Percentiles rank a stretch among this genome's conserved stretches.
These are phyloP conservation scores for Suillus discolor DNA, from an alignment of 768 basidiomycete species.

Conservation along the genomic window DNA sequence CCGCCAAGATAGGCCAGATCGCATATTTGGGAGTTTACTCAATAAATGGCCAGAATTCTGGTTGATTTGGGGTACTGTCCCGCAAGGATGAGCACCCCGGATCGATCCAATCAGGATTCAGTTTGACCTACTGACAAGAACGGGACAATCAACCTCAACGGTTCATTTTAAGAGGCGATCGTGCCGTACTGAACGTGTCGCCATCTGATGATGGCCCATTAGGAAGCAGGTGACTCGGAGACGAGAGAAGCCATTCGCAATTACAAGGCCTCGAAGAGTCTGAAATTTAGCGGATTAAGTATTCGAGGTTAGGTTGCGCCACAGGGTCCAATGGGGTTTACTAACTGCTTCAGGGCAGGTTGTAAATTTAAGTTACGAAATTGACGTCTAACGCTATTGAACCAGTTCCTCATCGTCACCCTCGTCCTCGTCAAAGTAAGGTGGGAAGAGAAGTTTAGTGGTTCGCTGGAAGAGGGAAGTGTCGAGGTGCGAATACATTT, in stretches of 20 bases:
- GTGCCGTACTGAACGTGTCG: conserved; percentile 7
- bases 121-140: conserved; percentile 8
- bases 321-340: conserved; percentile 21
- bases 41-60: conserved; percentile 29
- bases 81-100: conserved; percentile 12
- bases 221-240: conserved; percentile 2
- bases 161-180: background rate
- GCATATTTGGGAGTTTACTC: conserved; percentile 17
- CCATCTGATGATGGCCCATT: conserved; percentile 2
- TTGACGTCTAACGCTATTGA: conserved; percentile 16
- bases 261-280: conserved; percentile 2
- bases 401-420: conserved; percentile 36
- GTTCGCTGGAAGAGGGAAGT: conserved; percentile 75
- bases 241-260: conserved; percentile 15
- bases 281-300: conserved; percentile 1
- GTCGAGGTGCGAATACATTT: conserved; percentile 51
- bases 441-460: conserved; percentile 66
- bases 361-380: conserved; percentile 18
- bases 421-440: conserved; percentile 62
- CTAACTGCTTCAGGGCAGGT: conserved; percentile 36
- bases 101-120: conserved; percentile 7
- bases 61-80: conserved; percentile 23
- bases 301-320: conserved; percentile 17
- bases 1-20: conserved; percentile 21
- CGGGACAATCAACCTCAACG: conserved; percentile 1